phyloP scores from a whole-genome alignment of 2,329 filamentous ascomycete genomes.

The Arthrocladium fulminans region DNA sequence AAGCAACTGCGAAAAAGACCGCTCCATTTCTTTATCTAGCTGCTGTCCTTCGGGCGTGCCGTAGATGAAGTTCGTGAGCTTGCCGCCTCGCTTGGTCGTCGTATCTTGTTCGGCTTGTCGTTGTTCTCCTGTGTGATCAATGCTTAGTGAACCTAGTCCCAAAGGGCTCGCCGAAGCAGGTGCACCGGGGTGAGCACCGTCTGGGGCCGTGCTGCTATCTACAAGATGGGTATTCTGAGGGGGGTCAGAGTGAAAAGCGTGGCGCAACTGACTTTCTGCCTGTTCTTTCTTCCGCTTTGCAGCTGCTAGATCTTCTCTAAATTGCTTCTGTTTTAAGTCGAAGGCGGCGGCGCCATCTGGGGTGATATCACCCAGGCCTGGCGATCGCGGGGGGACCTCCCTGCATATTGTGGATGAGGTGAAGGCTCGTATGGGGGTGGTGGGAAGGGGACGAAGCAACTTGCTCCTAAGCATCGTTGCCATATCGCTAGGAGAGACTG shows the following conservation, averaged over 20 bases:
- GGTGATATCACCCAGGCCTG: constrained; percentile 79
- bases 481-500: not conserved
- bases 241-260: constrained; percentile 37
- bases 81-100: constrained; percentile 60
- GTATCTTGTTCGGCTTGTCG: constrained; percentile 50
- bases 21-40: constrained; percentile 90
- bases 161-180: constrained; percentile 32
- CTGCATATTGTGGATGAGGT: constrained; percentile 42
- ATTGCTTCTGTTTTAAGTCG: constrained; percentile 73
- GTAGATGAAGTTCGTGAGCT: constrained; percentile 83
- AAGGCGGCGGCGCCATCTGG: constrained; percentile 65
- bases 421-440: constrained; percentile 49
- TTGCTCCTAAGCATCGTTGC: constrained; percentile 36
- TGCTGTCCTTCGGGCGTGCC: constrained; percentile 92
- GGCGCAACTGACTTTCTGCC: constrained; percentile 70
- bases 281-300: constrained; percentile 66
- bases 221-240: constrained; percentile 27
- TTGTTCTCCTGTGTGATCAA: constrained; percentile 45
- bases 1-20: constrained; percentile 89
- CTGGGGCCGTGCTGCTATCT: constrained; percentile 21
- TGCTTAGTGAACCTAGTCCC: constrained; percentile 54
- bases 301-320: constrained; percentile 71
- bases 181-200: constrained; percentile 30
- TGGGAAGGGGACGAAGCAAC: constrained; percentile 39
- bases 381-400: constrained; percentile 43